Base-by-base conservation (phyloP, 2,329 filamentous ascomycete species). In the Clonostachys rosea region DNA sequence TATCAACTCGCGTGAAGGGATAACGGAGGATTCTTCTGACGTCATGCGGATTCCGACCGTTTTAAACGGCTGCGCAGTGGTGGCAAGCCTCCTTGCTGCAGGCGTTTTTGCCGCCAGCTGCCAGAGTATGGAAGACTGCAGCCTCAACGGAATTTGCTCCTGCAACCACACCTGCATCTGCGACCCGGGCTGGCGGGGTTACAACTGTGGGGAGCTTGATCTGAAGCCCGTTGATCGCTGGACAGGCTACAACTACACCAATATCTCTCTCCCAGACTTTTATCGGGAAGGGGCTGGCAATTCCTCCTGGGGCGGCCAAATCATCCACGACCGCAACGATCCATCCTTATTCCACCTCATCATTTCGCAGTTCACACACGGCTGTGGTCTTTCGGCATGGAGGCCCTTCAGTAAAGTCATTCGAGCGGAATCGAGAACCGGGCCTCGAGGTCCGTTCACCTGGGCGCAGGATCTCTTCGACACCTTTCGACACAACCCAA, bases 281-380 rank as follows among this genome's bases (percentile, higher is more conserved):
- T 47, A 47, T 35, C n/a, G 30, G 7, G n/a, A 47, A 24, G 24
- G 24, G 24, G 45, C 34, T 18, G 61, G 65, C 8, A 73, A 70
- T 49, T 70, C 70, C 1, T 72, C 69, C 2, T 73, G 70, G 70
- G 68, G 70, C 13, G 68, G 66, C 2, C 62, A 65, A 12, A 68
- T 74, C 37, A 49, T 73, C 2, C 68, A 67, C 33, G 70, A 73
- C 46, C 64, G 57, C 1, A 14, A 55, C 0, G 59, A 72, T 20
- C 53, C 54, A 3, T 46, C 43, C 1, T 58, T 70, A 1, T 73
- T 71, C 51, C 69, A 73, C 45, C 62, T 74, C 2, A 55, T 74
- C 47, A 59, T 62, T 14, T 66, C 67, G 2, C 68, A 73, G 44
- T 68, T 73, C 48, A 55, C 60, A 1, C 58, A 65, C 44, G 67